phyloP scores from a whole-genome alignment of 192 early-diverging fungal species.

The Entrophospora sp. region DNA sequence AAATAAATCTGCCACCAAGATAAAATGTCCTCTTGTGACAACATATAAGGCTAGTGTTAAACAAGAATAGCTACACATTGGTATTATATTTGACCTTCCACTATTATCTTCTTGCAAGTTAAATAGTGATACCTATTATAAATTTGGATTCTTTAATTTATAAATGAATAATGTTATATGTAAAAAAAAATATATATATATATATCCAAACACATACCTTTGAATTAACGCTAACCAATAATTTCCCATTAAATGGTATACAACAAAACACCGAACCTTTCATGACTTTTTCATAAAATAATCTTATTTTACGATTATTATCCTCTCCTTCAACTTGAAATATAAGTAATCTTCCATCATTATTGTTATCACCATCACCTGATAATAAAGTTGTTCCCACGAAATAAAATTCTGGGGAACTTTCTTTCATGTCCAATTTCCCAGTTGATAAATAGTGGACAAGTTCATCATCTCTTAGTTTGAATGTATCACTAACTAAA shows the following conservation, averaged over 20 bases:
- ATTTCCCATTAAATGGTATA: constrained; percentile 46
- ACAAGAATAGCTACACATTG: constrained; percentile 27
- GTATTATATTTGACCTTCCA: constrained; percentile 7
- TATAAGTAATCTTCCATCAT: constrained; percentile 68
- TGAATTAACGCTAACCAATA: constrained; percentile 62
- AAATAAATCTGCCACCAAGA: constrained; percentile 80
- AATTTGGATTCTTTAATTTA: no score
- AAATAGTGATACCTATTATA: constrained; percentile 24
- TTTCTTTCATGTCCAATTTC: constrained; percentile 26
- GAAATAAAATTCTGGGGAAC: constrained; percentile 46
- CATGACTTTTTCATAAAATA: constrained; percentile 41
- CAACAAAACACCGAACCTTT: constrained; percentile 61
- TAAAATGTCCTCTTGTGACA: constrained; percentile 51
- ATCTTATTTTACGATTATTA: constrained; percentile 41
- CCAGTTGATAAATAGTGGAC: constrained; percentile 36
- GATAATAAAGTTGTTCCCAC: constrained; percentile 65
- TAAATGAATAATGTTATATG: no score
- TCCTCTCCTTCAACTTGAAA: constrained; percentile 26
- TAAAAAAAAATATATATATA: not conserved
- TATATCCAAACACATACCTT: constrained; percentile 28
- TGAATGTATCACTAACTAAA: constrained; percentile 1
- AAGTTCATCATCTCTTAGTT: constrained; percentile 23
- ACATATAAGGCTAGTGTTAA: constrained; percentile 48
- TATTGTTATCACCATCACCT: constrained; percentile 52
- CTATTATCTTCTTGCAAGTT: constrained; percentile 3